Base-by-base conservation (phyloP, 495 filamentous ascomycete genomes). In the Monascus purpureus region DNA sequence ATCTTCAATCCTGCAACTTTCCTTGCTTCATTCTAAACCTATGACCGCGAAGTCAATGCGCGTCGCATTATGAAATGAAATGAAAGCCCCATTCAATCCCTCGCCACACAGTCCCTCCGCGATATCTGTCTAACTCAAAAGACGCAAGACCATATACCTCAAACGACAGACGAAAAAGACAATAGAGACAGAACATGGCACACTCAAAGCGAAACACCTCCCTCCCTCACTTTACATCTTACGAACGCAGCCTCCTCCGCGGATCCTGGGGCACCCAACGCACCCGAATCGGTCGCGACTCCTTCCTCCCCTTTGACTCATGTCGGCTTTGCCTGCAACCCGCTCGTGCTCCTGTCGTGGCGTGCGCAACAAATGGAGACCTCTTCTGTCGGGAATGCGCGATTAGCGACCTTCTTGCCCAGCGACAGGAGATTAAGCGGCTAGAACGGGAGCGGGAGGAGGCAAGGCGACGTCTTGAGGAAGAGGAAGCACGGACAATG, bases 331-430 rank as follows among this genome's bases (percentile, higher is more conserved):
- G 90, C 41, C 74, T 96, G 1, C 76, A 86, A 44, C 75, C 82
- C 4, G 80, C 87, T 13, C 75, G 77, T 12, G 67, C 81, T 17
- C 90, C 90, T 0, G 86, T 95, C 9, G 86, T 97, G 13, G 65
- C 70, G 18, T 80, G 75, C 46, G 53, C 73, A 18, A 68, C 69
- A 0, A 73, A 80, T 38, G 90, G 88, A 30, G 86, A 96, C 50
- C 68, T 97, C n/a, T 96, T 96, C 59, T 97, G 90, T 47, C 72
- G 85, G 36, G 90, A 97, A 54, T 97, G 90, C 57, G 86, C 87
- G 7, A 73, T 95, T 17, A 82, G 60, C 45, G 93, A 95, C 49
- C 75, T 97, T 25, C 67, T 97, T 1, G 71, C 83, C 6, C 90
- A 97, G 55, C 72, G 82, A 39, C 82, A 90, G 55, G 92, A 95